A percentile compares a stretch with the other conserved stretches of the same genome.
These are phyloP conservation scores for Aureobasidium sp. DNA, from an alignment of 2,329 filamentous ascomycete species.

Conservation along the genomic window DNA sequence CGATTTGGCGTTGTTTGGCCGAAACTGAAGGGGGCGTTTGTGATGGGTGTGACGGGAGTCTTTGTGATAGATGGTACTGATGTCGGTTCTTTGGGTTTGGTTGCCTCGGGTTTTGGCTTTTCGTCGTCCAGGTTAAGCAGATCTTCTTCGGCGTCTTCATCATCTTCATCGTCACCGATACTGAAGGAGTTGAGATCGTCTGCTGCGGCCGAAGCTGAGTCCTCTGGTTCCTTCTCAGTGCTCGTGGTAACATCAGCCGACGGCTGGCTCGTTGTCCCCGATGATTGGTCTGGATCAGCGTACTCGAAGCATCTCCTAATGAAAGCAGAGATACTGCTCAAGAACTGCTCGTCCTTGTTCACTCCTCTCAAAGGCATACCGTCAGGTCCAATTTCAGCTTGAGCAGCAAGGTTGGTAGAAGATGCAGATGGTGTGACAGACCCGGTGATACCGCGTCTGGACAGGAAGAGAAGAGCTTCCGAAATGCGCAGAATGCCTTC, in stretches of 20 bases:
- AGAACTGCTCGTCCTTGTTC: slow-evolving; percentile 75
- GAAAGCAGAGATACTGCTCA: slow-evolving; percentile 90
- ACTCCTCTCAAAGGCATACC: slow-evolving; percentile 28
- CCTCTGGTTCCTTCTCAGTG: slow-evolving; percentile 19
- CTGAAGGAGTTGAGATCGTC: slow-evolving; percentile 54
- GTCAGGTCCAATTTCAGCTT: slow-evolving; percentile 24
- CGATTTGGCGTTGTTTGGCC: slow-evolving; percentile 30
- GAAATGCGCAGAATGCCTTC: slow-evolving; percentile 94
- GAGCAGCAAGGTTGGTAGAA: slow-evolving; percentile 40
- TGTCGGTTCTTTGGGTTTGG: slow-evolving; percentile 12
- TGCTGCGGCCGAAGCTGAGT: slow-evolving; percentile 22
- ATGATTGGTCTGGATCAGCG: slow-evolving; percentile 72
- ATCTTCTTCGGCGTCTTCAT: slow-evolving; percentile 28
- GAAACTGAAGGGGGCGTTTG: slow-evolving; percentile 16
- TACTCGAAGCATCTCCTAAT: slow-evolving; percentile 97
- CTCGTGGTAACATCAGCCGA: slow-evolving; percentile 16
- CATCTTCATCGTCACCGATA: slow-evolving; percentile 60
- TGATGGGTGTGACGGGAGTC: slow-evolving; percentile 10
- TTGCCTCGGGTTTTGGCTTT: slow-evolving; percentile 18
- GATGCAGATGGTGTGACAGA: slow-evolving; percentile 57
- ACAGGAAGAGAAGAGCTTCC: slow-evolving; percentile 87
- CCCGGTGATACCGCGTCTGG: slow-evolving; percentile 75
- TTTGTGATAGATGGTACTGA: slow-evolving; percentile 8
- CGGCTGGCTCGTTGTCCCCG: slow-evolving; percentile 13
- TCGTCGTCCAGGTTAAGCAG: slow-evolving; percentile 52